Evolutionary conservation across 345 rosid species (phyloP), one percentile per base, ranked within the genome.

Genomic region (Eucalyptus polyanthemos): DNA sequence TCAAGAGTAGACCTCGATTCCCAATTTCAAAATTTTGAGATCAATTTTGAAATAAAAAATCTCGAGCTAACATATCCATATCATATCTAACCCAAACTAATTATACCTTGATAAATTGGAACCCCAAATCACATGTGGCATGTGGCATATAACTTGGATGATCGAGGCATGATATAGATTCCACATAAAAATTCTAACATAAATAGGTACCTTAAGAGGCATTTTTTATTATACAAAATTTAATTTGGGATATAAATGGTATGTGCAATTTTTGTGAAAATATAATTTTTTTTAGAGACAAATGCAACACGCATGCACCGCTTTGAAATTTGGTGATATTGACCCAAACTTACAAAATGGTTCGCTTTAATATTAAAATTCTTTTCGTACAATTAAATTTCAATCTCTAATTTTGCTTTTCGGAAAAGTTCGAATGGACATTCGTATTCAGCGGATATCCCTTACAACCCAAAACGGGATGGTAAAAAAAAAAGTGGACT

Each of bases 221-320:
- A 69, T 34, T 69, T 31, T 69, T 9, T 69, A 6, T 60, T 21
- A 69, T 16, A 6, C 3, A 10, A 72, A 19, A 21, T 40, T 76
- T 76, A 11, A 25, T 76, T 76, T 6, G 14, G 14, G 47, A 19
- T 21, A 76, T 2, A 76, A 2, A 7, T 4, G 5, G 1, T 11
- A 21, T 3, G 3, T 50, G 53, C 53, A 50, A 50, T 50, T 50
- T 15, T 50, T 50, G 3, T 0, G 19, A 15, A 50, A 50, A 15
- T 50, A 50, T 50, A 50, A 50, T 15, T 50, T 21, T 9, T n/a
- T 8, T 76, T 21, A 10, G 4, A 2, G 27, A 40, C 7, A 19
- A 76, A 10, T 21, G 14, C 1, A 0, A 2, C 15, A 21, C 2
- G 0, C 1, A 40, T 19, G 7, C 6, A 37, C 1, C 3, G 2